Percentiles rank a stretch among this genome's conserved stretches.
Evolutionary conservation across 371 early-diverging fungal species (phyloP).

Genomic region (Mucor velutinosus): DNA sequence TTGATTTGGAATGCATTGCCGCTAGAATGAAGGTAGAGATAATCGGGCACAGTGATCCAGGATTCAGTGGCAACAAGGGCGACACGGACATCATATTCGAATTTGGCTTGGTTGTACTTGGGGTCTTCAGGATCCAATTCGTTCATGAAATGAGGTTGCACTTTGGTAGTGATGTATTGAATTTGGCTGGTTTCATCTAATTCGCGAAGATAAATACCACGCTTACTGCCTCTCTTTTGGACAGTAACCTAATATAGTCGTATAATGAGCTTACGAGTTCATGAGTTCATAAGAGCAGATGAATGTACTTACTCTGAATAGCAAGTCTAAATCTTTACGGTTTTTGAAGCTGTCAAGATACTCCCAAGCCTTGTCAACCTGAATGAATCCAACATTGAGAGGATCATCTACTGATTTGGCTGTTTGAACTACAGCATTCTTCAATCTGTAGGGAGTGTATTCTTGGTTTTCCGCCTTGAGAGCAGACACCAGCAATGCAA

Average conservation of each 20-base stretch:
- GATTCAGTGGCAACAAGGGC: slow-evolving; percentile 68
- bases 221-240: slow-evolving; percentile 40
- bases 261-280: background rate
- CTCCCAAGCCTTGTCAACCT: slow-evolving; percentile 87
- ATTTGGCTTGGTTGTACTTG: slow-evolving; percentile 64
- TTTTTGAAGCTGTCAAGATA: slow-evolving; percentile 67
- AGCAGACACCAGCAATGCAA: slow-evolving; percentile 81
- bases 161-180: slow-evolving; percentile 60
- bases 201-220: slow-evolving; percentile 91
- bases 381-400: slow-evolving; percentile 80
- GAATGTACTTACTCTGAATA: slow-evolving; percentile 50
- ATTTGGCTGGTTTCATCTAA: slow-evolving; percentile 69
- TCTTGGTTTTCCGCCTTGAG: slow-evolving; percentile 65
- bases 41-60: slow-evolving; percentile 86
- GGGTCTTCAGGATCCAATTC: slow-evolving; percentile 62
- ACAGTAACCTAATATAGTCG: slow-evolving; percentile 26
- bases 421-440: slow-evolving; percentile 76
- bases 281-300: background rate
- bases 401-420: slow-evolving; percentile 79
- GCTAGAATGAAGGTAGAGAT: slow-evolving; percentile 68
- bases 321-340: slow-evolving; percentile 68
- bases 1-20: slow-evolving; percentile 73
- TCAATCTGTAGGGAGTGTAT: slow-evolving; percentile 85
- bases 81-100: slow-evolving; percentile 81
- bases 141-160: slow-evolving; percentile 80